Evolutionary conservation across 75 land plant species (phyloP).

Genomic region (Sequoia sempervirens): DNA sequence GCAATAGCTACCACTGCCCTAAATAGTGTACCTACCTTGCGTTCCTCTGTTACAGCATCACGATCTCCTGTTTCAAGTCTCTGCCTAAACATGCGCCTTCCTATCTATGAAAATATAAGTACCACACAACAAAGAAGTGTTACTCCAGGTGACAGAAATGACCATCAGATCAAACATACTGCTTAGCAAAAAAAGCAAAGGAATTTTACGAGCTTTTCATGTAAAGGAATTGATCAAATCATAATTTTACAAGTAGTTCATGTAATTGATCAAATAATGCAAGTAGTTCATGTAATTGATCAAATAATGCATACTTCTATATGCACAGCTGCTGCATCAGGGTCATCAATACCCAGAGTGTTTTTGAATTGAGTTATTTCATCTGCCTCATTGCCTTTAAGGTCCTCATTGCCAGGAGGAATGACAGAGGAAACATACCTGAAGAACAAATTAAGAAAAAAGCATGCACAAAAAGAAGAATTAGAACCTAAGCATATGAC

Average conservation of each 20-base stretch:
- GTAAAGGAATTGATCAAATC: neutral
- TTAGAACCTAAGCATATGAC: neutral
- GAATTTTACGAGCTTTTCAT: neutral
- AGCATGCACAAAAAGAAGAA: neutral
- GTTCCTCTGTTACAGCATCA: constrained; percentile 79
- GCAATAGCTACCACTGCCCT: constrained; percentile 15
- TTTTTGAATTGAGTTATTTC: constrained; percentile 64
- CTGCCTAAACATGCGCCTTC: constrained; percentile 80
- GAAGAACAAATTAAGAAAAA: constrained; percentile 4
- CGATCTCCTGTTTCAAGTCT: constrained; percentile 93
- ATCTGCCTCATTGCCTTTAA: constrained; percentile 82
- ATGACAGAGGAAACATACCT: constrained; percentile 77
- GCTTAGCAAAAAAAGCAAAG: neutral
- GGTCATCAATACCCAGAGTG: constrained; percentile 90
- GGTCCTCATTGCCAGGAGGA: constrained; percentile 82
- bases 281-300: too few species aligned
- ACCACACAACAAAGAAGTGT: neutral
- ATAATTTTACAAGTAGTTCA: neutral
- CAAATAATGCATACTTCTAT: constrained; percentile 60
- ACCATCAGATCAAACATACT: neutral
- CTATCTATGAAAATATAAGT: constrained; percentile 49
- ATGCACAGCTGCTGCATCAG: constrained; percentile 94
- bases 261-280: neutral
- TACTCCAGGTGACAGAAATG: neutral
- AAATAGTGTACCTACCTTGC: constrained; percentile 51